Evolutionary conservation across 345 rosid genomes (phyloP).

Genomic region (Cardamine occulta): DNA sequence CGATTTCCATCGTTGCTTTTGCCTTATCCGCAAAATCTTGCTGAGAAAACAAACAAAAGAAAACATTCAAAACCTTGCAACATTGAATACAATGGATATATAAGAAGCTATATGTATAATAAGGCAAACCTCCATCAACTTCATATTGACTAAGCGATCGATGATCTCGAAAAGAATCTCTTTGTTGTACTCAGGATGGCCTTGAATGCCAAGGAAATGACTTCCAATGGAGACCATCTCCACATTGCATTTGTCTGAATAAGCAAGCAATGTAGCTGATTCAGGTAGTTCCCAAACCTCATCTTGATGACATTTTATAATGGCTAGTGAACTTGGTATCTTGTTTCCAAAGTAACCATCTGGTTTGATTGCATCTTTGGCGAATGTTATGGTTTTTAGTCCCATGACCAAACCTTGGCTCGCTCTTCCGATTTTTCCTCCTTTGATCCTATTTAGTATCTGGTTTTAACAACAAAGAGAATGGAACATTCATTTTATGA

Average conservation of each 20-base stretch:
- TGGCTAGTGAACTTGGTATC: constrained; percentile 55
- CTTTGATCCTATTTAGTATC: constrained; percentile 82
- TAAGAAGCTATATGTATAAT: not conserved
- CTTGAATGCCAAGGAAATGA: constrained; percentile 79
- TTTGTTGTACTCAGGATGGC: constrained; percentile 91
- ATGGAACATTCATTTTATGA: not conserved
- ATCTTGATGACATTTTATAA: constrained; percentile 89
- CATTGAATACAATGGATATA: not conserved
- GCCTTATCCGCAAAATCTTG: constrained; percentile 42
- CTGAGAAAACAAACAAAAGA: constrained; percentile 15
- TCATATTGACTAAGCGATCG: constrained; percentile 61
- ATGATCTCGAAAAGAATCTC: constrained; percentile 75
- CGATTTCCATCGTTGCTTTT: constrained; percentile 32
- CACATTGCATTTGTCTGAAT: constrained; percentile 72
- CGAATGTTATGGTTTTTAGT: constrained; percentile 61
- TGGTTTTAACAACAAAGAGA: constrained; percentile 24
- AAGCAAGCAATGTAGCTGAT: constrained; percentile 76
- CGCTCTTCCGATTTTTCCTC: constrained; percentile 78
- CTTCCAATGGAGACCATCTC: constrained; percentile 64
- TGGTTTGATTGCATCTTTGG: constrained; percentile 42
- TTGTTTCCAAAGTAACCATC: constrained; percentile 44
- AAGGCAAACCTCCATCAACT: constrained; percentile 56
- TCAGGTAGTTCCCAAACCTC: constrained; percentile 78
- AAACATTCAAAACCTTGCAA: constrained; percentile 2
- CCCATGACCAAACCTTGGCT: constrained; percentile 79